These are phyloP conservation scores for Candida quercuum DNA, from an alignment of 805 yeast genomes.

Conservation along the genomic window DNA sequence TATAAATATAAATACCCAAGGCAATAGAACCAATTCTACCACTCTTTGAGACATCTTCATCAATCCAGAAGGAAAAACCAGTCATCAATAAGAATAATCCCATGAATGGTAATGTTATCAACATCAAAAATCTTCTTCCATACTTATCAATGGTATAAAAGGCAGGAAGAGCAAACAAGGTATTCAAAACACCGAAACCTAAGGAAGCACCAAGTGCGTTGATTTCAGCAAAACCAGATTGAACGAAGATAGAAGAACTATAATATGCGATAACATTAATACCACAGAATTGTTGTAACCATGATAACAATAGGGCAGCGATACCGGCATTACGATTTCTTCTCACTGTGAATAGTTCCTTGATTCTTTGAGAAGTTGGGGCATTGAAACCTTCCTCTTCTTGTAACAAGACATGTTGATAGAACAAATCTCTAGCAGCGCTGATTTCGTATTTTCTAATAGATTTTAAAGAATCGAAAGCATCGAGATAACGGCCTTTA, in stretches of 20 bases:
- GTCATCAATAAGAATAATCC: slow-evolving; percentile 52
- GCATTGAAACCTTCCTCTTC: slow-evolving; percentile 52
- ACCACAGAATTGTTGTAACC: slow-evolving; percentile 91
- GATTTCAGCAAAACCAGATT: slow-evolving; percentile 58
- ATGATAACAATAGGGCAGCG: slow-evolving; percentile 68
- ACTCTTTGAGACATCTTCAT: slow-evolving; percentile 31
- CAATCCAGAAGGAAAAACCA: slow-evolving; percentile 71
- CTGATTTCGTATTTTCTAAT: slow-evolving; percentile 48
- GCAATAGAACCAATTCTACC: slow-evolving; percentile 65
- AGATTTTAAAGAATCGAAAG: slow-evolving; percentile 43
- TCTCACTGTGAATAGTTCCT: slow-evolving; percentile 62
- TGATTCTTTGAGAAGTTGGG: slow-evolving; percentile 41
- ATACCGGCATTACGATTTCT: slow-evolving; percentile 80
- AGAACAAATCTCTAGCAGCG: slow-evolving; percentile 69
- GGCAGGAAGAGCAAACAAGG: slow-evolving; percentile 79
- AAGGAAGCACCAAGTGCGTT: slow-evolving; percentile 73
- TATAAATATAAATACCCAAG: slow-evolving; percentile 68
- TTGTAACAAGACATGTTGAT: slow-evolving; percentile 56
- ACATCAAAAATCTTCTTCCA: slow-evolving; percentile 62
- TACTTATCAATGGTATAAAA: slow-evolving; percentile 71
- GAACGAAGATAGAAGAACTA: slow-evolving; percentile 68
- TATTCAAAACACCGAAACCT: slow-evolving; percentile 83
- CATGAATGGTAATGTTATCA: slow-evolving; percentile 61
- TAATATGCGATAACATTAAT: slow-evolving; percentile 85
- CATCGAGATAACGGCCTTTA: slow-evolving; percentile 55